Evolutionary conservation across 495 filamentous ascomycete species (phyloP).

Genomic region (Hyphodiscus hymeniophilus): DNA sequence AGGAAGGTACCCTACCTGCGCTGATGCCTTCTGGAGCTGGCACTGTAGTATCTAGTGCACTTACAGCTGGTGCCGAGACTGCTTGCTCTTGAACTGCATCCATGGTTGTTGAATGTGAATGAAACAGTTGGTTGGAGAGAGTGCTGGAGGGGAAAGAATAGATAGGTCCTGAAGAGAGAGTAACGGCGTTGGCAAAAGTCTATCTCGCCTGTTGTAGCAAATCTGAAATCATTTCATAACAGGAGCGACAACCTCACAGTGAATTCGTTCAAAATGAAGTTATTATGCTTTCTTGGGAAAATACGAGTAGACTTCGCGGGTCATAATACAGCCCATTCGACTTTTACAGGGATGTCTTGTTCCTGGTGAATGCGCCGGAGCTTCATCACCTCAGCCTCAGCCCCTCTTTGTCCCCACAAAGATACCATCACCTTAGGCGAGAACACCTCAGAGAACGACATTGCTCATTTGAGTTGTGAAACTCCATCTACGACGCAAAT

Average conservation of each 20-base stretch:
- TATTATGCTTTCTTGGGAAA: no score
- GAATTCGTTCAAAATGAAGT: no score
- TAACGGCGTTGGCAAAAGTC: no score
- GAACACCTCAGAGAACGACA: neutral
- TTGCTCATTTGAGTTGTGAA: no score
- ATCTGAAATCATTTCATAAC: neutral
- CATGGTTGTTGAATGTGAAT: neutral
- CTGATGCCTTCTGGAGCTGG: constrained; percentile 18
- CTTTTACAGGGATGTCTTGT: neutral
- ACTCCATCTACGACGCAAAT: no score
- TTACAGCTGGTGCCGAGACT: neutral
- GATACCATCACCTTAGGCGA: neutral
- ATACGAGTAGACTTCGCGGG: no score
- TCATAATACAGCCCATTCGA: neutral
- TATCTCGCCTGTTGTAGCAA: neutral
- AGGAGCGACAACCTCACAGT: neutral
- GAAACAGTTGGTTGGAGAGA: no score
- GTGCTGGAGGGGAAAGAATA: no score
- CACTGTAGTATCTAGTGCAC: neutral
- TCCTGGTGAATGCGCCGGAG: neutral
- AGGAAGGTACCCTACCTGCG: constrained; percentile 13
- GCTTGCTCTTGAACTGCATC: neutral
- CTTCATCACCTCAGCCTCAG: no score
- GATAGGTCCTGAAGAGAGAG: no score
- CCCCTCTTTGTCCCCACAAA: constrained; percentile 3